Evolutionary conservation across 306 rosid genomes (phyloP), one percentile per base, ranked within the genome.

Genomic region (Glycine latifolia): DNA sequence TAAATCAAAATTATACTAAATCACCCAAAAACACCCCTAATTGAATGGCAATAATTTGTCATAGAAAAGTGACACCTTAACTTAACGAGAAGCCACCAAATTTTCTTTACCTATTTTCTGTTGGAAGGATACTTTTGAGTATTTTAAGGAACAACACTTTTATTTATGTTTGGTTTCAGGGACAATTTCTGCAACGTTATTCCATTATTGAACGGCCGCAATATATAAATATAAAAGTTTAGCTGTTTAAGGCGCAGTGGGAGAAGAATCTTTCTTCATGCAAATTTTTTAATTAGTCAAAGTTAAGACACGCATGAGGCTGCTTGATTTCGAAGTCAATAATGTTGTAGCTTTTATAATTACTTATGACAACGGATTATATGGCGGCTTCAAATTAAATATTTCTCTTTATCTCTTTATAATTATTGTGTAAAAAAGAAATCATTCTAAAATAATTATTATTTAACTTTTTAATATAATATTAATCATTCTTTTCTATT

Each of bases 191-290:
- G 56, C 56, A 14, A 39, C 14, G 4, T 8, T 74, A 52, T 74
- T 81, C 68, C 52, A 53, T 49, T 49, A 17, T 62, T 72, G 66
- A 41, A 62, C 67, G 39, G 20, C 48, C 20, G 13, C 49, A 54
- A 26, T 26, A 26, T 26, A 26, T 26, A 26, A 26, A 44, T 74
- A 65, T 44, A 67, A 48, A 82, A 67, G 58, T 48, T 62, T 35
- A 68, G 0, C 17, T 15, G 54, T 68, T 67, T 6, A 26, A 61
- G 48, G 50, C 62, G 6, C 9, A n/a, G 50, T 76, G 35, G 69
- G 10, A 50, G 12, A 73, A 52, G 13, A 63, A 63, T 81, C 26
- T 63, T 41, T 73, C 20, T 26, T 52, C 39, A 14, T 73, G 75
- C 50, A 20, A 39, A 1, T 7, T 52, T 26, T 39, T 61, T 47